phyloP scores from a whole-genome alignment of 2,329 filamentous ascomycete genomes.

The Aspergillus hiratsukae region DNA sequence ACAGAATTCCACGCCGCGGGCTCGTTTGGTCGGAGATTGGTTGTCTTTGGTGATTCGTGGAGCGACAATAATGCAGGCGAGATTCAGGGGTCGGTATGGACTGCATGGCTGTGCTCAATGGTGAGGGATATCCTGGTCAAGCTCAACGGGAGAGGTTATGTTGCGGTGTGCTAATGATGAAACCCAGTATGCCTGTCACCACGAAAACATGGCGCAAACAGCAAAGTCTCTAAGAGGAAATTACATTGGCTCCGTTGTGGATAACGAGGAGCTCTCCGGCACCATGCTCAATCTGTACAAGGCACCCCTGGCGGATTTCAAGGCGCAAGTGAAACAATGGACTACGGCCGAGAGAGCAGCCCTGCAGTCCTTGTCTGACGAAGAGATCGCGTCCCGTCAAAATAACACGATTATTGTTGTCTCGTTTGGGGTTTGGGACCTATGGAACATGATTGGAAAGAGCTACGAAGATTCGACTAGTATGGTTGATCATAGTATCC shows the following conservation, averaged over 20 bases:
- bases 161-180: conserved; percentile 3
- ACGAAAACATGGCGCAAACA: conserved; percentile 31
- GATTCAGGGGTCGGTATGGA: conserved; percentile 28
- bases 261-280: conserved; percentile 28
- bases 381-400: conserved; percentile 21
- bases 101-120: conserved; percentile 34
- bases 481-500: conserved; percentile 28
- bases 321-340: conserved; percentile 34
- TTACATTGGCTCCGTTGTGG: conserved; percentile 29
- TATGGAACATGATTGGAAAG: conserved; percentile 32
- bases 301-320: conserved; percentile 31
- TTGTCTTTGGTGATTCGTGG: conserved; percentile 40
- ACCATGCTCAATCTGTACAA: conserved; percentile 21
- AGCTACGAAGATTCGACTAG: conserved; percentile 21
- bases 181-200: conserved; percentile 29
- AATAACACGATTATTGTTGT: conserved; percentile 33
- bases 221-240: conserved; percentile 22
- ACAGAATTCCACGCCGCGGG: conserved; percentile 16
- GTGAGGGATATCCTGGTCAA: conserved; percentile 17
- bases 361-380: conserved; percentile 15
- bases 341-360: conserved; percentile 27
- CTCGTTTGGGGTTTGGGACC: conserved; percentile 38
- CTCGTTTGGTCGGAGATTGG: conserved; percentile 26
- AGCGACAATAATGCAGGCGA: conserved; percentile 31
- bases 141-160: background rate